Percentiles rank a stretch among this genome's conserved stretches.
These are phyloP conservation scores for Trametes polyzona DNA, from an alignment of 1,284 basidiomycete genomes.

Conservation along the genomic window DNA sequence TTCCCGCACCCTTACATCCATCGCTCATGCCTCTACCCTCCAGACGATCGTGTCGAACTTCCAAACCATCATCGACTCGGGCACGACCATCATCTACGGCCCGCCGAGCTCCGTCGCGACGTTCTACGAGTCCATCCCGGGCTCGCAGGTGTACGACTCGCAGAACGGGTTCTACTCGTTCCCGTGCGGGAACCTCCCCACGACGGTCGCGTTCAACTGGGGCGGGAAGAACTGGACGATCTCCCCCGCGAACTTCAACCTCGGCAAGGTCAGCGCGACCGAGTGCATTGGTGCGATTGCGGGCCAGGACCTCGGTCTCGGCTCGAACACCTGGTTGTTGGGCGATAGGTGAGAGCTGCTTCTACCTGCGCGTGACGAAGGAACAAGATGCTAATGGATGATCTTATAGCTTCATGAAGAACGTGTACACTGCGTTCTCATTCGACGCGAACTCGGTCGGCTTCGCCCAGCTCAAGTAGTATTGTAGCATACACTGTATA, in stretches of 20 bases:
- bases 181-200: slow-evolving; percentile 44
- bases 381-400: too few relatives aligned
- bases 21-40: too few relatives aligned
- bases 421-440: slow-evolving; percentile 32
- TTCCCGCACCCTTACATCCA: too few relatives aligned
- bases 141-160: slow-evolving; percentile 31
- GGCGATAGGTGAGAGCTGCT: slow-evolving; percentile 27
- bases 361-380: too few relatives aligned
- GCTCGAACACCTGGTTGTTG: slow-evolving; percentile 32
- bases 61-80: slow-evolving; percentile 29
- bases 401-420: slow-evolving; percentile 35
- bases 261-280: slow-evolving; percentile 27
- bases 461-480: slow-evolving; percentile 28
- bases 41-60: slow-evolving; percentile 29
- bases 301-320: slow-evolving; percentile 26
- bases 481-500: too few relatives aligned
- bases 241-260: slow-evolving; percentile 31
- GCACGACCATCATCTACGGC: slow-evolving; percentile 55
- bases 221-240: slow-evolving; percentile 44
- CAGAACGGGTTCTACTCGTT: slow-evolving; percentile 41
- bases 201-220: slow-evolving; percentile 43
- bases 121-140: slow-evolving; percentile 49
- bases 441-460: slow-evolving; percentile 27
- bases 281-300: slow-evolving; percentile 34
- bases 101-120: slow-evolving; percentile 43